Conservation (phyloP, 768 basidiomycete genomes). For the Rossbeevera mucosa region DNA sequence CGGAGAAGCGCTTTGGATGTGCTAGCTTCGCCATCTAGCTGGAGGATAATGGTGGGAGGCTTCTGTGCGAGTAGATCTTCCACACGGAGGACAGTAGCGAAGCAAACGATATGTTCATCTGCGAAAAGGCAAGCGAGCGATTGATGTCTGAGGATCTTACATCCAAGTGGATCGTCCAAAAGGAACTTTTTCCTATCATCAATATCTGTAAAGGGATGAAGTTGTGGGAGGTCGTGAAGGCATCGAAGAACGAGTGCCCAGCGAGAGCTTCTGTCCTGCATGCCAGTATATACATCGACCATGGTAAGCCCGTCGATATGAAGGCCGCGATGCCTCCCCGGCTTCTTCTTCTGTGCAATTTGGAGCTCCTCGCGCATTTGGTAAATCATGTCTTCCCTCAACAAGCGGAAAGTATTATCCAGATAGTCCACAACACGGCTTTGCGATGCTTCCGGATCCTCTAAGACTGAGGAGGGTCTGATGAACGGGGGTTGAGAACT, state of each 20-base stretch:
- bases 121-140: conserved; percentile 52
- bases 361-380: conserved; percentile 58
- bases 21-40: conserved; percentile 45
- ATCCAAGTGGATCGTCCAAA: conserved; percentile 31
- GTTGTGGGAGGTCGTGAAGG: conserved; percentile 33
- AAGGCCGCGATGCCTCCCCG: conserved; percentile 38
- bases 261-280: conserved; percentile 26
- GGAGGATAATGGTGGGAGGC: conserved; percentile 50
- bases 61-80: conserved; percentile 46
- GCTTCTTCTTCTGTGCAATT: conserved; percentile 38
- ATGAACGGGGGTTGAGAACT: conserved; percentile 48
- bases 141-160: conserved; percentile 47
- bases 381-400: conserved; percentile 61
- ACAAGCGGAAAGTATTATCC: conserved; percentile 62
- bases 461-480: conserved; percentile 41
- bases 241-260: conserved; percentile 44
- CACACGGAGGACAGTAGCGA: conserved; percentile 52
- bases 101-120: conserved; percentile 45
- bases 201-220: conserved; percentile 22
- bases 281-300: conserved; percentile 35
- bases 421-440: conserved; percentile 45
- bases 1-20: conserved; percentile 38
- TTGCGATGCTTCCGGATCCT: conserved; percentile 38
- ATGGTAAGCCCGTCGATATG: conserved; percentile 37
- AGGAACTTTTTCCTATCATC: conserved; percentile 38